phyloP scores from a whole-genome alignment of 129 eudicot species.

The Artemisia annua region DNA sequence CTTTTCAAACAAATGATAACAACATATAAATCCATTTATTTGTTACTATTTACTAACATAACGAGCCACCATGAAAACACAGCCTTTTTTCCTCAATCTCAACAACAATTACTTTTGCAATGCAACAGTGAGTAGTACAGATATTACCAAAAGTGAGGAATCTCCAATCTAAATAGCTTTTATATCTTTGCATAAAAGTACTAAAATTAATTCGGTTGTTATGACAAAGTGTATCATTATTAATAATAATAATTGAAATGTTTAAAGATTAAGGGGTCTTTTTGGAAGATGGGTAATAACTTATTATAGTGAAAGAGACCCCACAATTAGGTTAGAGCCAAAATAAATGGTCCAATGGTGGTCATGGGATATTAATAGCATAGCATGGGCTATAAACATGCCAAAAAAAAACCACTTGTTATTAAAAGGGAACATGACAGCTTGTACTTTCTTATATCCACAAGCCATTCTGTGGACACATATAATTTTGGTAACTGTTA shows the following conservation, averaged over 20 bases:
- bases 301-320: slow-evolving; percentile 28
- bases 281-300: slow-evolving; percentile 32
- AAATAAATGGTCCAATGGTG: slow-evolving; percentile 29
- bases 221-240: slow-evolving; percentile 5
- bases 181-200: not conserved
- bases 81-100: not conserved
- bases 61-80: not conserved
- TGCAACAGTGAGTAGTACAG: slow-evolving; percentile 1
- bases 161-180: slow-evolving; percentile 1
- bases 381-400: slow-evolving; percentile 38
- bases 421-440: slow-evolving; percentile 35
- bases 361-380: slow-evolving; percentile 17
- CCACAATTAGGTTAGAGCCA: slow-evolving; percentile 29
- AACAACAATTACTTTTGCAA: not conserved
- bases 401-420: slow-evolving; percentile 32
- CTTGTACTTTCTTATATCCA: too few relatives aligned
- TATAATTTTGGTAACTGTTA: too few relatives aligned
- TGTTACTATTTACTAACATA: not conserved
- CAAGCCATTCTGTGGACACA: too few relatives aligned
- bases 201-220: slow-evolving; percentile 11
- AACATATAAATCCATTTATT: not conserved
- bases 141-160: not conserved
- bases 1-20: too few relatives aligned
- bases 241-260: not conserved
- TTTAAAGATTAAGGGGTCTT: slow-evolving; percentile 10